Evolutionary conservation across 345 rosid species (phyloP).

Genomic region (Rubroshorea leprosula): DNA sequence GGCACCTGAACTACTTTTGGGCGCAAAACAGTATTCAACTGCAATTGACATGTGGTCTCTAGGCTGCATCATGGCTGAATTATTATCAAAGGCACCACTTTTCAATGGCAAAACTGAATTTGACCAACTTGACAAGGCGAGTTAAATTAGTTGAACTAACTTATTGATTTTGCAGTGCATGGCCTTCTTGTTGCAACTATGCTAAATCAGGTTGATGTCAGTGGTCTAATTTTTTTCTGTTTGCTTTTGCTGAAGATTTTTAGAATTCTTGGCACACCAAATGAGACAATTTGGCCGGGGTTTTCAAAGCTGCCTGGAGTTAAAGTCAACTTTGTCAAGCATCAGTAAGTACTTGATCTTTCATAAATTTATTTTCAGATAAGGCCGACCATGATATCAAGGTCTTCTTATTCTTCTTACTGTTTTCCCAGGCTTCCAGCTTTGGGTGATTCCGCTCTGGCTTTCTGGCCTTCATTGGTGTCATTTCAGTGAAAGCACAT

Average conservation of each 20-base stretch:
- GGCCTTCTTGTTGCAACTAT: conserved; percentile 63
- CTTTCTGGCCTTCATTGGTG: conserved; percentile 51
- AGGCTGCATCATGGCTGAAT: conserved; percentile 91
- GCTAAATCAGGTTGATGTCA: neutral
- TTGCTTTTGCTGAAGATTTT: conserved; percentile 56
- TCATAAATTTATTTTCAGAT: conserved; percentile 12
- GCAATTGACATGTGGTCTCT: conserved; percentile 96
- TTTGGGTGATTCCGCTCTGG: conserved; percentile 51
- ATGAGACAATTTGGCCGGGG: conserved; percentile 96
- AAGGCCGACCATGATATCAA: conserved; percentile 21
- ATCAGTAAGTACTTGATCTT: conserved; percentile 64
- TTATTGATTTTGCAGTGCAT: conserved; percentile 41
- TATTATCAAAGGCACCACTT: conserved; percentile 62
- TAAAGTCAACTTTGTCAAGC: conserved; percentile 97
- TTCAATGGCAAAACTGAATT: conserved; percentile 66
- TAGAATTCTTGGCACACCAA: conserved; percentile 85
- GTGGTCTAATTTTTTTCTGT: conserved; percentile 3
- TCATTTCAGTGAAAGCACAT: conserved; percentile 32
- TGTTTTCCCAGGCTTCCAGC: conserved; percentile 89
- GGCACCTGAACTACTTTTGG: conserved; percentile 81
- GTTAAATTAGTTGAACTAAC: conserved; percentile 34
- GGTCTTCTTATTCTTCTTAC: conserved; percentile 44
- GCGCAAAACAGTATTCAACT: conserved; percentile 71
- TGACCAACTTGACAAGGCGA: conserved; percentile 79
- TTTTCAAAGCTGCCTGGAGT: conserved; percentile 92